phyloP scores from a whole-genome alignment of 495 filamentous ascomycete species.

The Filosporella fistucella region DNA sequence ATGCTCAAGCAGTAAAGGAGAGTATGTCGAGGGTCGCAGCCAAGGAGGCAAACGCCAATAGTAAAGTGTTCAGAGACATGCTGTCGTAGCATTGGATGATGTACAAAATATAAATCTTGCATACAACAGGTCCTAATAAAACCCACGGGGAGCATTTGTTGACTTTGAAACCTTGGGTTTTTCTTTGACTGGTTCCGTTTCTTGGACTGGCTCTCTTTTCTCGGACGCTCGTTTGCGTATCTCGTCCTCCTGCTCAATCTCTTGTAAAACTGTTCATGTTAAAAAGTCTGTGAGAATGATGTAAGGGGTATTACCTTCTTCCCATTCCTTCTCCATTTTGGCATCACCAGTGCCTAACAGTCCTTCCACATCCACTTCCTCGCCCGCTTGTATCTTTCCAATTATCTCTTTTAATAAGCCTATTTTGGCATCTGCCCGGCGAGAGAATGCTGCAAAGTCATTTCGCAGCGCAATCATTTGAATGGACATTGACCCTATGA shows the following conservation, averaged over 20 bases:
- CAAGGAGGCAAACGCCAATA: constrained; percentile 13
- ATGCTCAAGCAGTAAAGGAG: no score
- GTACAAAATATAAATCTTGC: constrained; percentile 22
- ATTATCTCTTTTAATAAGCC: constrained; percentile 75
- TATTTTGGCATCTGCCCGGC: constrained; percentile 76
- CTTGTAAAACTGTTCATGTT: constrained; percentile 56
- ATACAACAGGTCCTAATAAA: constrained; percentile 16
- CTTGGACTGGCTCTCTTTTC: constrained; percentile 22
- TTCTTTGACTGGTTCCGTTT: not conserved
- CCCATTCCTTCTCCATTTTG: constrained; percentile 79
- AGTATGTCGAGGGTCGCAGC: constrained; percentile 17
- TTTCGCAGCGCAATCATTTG: constrained; percentile 80
- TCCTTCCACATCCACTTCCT: constrained; percentile 86
- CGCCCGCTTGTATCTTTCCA: constrained; percentile 73
- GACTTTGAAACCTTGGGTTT: not conserved
- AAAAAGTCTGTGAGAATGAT: not conserved
- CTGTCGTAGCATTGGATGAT: constrained; percentile 31
- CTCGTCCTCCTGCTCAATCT: constrained; percentile 76
- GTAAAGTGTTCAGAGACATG: constrained; percentile 45
- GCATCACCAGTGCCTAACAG: constrained; percentile 75
- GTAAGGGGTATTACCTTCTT: constrained; percentile 54
- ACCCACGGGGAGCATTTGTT: constrained; percentile 17
- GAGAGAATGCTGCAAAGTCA: constrained; percentile 64
- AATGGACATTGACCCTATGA: constrained; percentile 93
- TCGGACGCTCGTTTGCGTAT: constrained; percentile 48